Evolutionary conservation across 768 basidiomycete species (phyloP).

Genomic region (Fistulinella prunicolor): DNA sequence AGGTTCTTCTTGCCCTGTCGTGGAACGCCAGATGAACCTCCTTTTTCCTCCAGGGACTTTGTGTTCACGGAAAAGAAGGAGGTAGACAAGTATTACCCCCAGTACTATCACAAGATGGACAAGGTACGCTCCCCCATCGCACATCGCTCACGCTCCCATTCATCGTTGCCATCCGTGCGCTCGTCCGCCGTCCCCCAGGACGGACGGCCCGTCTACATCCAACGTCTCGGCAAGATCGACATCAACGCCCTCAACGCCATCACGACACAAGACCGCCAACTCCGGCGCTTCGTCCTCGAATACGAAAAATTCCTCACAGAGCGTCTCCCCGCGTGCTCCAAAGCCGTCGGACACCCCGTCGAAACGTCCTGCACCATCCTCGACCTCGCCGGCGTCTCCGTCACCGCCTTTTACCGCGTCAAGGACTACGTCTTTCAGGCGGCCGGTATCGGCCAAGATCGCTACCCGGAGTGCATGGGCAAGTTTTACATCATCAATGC

Average conservation of each 20-base stretch:
- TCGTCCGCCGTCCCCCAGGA: slow-evolving; percentile 62
- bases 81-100: slow-evolving; percentile 92
- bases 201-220: slow-evolving; percentile 93
- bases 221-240: slow-evolving; percentile 88
- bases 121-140: slow-evolving; percentile 47
- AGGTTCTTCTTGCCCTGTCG: too few relatives aligned
- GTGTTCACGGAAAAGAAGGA: slow-evolving; percentile 78
- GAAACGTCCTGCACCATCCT: slow-evolving; percentile 98
- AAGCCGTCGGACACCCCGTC: slow-evolving; percentile 75
- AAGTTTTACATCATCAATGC: slow-evolving; percentile 99
- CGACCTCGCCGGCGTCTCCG: slow-evolving; percentile 70
- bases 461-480: slow-evolving; percentile 94
- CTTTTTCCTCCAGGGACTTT: slow-evolving; percentile 56
- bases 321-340: slow-evolving; percentile 79
- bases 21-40: too few relatives aligned
- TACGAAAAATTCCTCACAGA: slow-evolving; percentile 86
- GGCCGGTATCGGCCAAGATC: slow-evolving; percentile 78
- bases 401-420: slow-evolving; percentile 84
- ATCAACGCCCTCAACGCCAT: slow-evolving; percentile 74
- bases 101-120: slow-evolving; percentile 95
- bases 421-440: slow-evolving; percentile 87
- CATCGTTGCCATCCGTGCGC: background rate
- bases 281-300: slow-evolving; percentile 85
- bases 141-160: background rate
- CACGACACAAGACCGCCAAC: slow-evolving; percentile 85